A percentile compares a stretch with the other conserved stretches of the same genome.
Evolutionary conservation across 257 asterid species (phyloP).

Genomic region (Lantana camara): DNA sequence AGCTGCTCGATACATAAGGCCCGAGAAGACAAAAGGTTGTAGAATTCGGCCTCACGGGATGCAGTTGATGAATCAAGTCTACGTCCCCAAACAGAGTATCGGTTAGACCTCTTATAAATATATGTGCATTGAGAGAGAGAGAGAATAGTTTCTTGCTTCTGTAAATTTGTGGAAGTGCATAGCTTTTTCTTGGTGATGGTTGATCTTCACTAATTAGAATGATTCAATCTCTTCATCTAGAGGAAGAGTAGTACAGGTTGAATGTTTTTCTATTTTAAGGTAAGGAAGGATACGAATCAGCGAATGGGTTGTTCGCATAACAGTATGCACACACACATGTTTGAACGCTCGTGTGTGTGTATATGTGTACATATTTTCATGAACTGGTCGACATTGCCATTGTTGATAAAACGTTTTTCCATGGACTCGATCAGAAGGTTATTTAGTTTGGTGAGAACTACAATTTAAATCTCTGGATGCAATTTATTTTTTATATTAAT

Average conservation of each 20-base stretch:
- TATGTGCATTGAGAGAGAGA: neutral
- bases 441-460: no score
- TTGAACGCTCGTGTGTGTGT: no score
- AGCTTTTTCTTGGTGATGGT: conserved; percentile 20
- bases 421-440: no score
- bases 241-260: conserved; percentile 6
- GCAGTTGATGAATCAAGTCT: conserved; percentile 22
- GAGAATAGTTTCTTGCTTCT: neutral
- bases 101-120: conserved; percentile 20
- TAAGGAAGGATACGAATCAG: no score
- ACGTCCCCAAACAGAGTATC: conserved; percentile 23
- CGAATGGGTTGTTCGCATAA: no score
- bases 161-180: conserved; percentile 29
- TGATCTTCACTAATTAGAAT: conserved; percentile 20
- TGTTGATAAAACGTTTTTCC: no score
- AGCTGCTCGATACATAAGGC: conserved; percentile 74
- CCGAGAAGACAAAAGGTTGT: conserved; percentile 51
- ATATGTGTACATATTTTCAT: no score
- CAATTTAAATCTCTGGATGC: no score
- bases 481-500: no score
- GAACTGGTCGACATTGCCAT: no score
- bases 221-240: conserved; percentile 19
- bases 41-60: conserved; percentile 42
- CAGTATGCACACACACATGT: no score
- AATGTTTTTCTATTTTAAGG: neutral